Conservation (phyloP, 1,139 yeast genomes). For the Sugiyamaella pinicola region DNA sequence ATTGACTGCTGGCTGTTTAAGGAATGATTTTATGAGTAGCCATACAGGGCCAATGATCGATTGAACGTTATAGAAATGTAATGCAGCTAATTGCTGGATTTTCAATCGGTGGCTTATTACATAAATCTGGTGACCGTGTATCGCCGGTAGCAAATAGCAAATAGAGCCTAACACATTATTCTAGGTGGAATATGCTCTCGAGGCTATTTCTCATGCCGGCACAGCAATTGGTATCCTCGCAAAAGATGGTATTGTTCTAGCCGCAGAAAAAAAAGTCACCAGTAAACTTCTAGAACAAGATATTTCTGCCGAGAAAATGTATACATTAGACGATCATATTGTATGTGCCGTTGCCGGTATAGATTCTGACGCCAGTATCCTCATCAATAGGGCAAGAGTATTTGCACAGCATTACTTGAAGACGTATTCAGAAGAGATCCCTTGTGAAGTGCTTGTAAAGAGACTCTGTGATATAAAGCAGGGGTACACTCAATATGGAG, state of each 20-base stretch:
- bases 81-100: no score
- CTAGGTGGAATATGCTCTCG: slow-evolving; percentile 93
- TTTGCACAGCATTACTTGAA: slow-evolving; percentile 82
- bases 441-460: slow-evolving; percentile 87
- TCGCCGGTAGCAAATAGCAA: no score
- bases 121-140: no score
- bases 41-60: no score
- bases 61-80: no score
- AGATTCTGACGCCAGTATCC: slow-evolving; percentile 94
- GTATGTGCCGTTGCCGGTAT: slow-evolving; percentile 97
- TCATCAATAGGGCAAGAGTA: slow-evolving; percentile 84
- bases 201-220: slow-evolving; percentile 97
- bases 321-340: slow-evolving; percentile 77
- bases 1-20: no score
- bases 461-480: slow-evolving; percentile 91
- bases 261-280: slow-evolving; percentile 95
- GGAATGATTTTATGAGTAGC: no score
- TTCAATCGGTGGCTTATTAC: no score
- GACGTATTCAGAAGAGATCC: slow-evolving; percentile 87
- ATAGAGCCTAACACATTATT: not conserved
- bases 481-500: slow-evolving; percentile 98
- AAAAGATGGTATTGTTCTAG: slow-evolving; percentile 89
- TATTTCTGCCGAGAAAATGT: slow-evolving; percentile 89
- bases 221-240: slow-evolving; percentile 95
- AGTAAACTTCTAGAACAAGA: slow-evolving; percentile 91